Evolutionary conservation across 163 green algal genomes (phyloP), one percentile per base, ranked within the genome.

Genomic region (Chlorella variabilis): DNA sequence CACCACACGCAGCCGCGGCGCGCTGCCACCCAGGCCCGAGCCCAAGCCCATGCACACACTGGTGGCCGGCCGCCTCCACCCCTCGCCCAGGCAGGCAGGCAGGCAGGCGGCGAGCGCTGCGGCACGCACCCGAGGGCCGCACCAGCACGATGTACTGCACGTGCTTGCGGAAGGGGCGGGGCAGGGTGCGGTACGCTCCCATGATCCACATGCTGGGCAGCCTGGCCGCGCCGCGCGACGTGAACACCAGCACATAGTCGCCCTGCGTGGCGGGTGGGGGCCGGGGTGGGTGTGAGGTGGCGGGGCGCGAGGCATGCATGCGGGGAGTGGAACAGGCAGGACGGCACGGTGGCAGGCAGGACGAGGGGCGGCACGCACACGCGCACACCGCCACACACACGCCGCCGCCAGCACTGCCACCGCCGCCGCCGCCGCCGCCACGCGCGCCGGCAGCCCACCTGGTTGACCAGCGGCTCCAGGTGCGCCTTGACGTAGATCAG

Each of bases 61-160:
- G n/a, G n/a, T n/a, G n/a, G n/a, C n/a, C n/a, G n/a, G n/a, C n/a
- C n/a, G n/a, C n/a, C n/a, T n/a, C n/a, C n/a, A n/a, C 29, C 11
- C 9, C 61, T 39, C 21, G 59, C 9, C 25, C 9, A 4, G 6
- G 58, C 58, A 25, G 58, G 27, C 9, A 18, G 31, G 25, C 25
- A 3, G 61, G 61, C 13, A 8, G 9, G n/a, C 17, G 5, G 34
- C n/a, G n/a, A n/a, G n/a, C n/a, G n/a, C n/a, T n/a, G n/a, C n/a
- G n/a, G n/a, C n/a, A 25, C 51, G 27, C 73, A 80, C 73, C 56
- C 17, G 73, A 80, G 20, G 94, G 94, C 71, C 91, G 81, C 56
- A 97, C 91, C 48, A 97, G 80, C 25, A 97, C 63, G 29, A 97
- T 86, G 80, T 91, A 90, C 84, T 94, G 88, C 34, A 97, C 93